phyloP scores from a whole-genome alignment of 2,329 filamentous ascomycete species.

The Aspergillus ochraceoroseus region DNA sequence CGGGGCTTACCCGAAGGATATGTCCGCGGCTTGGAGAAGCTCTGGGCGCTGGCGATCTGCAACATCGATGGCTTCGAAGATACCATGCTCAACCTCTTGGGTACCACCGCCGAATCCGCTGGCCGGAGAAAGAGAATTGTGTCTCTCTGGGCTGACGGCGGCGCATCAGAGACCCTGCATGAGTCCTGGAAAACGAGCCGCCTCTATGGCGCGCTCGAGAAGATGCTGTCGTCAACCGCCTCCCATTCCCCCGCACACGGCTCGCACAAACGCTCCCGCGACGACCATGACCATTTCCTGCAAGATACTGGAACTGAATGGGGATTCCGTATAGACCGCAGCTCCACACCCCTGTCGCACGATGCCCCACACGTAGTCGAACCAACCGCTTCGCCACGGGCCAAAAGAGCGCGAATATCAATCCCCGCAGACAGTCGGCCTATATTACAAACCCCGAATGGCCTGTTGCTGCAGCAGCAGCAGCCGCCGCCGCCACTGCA shows the following conservation, averaged over 20 bases:
- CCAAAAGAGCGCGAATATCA: slow-evolving; percentile 30
- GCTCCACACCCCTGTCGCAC: slow-evolving; percentile 26
- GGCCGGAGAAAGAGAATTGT: slow-evolving; percentile 34
- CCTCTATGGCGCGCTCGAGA: slow-evolving; percentile 39
- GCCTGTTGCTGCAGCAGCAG: no score
- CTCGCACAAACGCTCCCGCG: slow-evolving; percentile 35
- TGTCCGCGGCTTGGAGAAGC: slow-evolving; percentile 45
- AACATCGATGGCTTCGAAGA: slow-evolving; percentile 46
- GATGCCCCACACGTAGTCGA: slow-evolving; percentile 32
- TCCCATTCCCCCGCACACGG: slow-evolving; percentile 24
- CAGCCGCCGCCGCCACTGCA: slow-evolving; percentile 26
- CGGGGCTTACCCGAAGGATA: slow-evolving; percentile 46
- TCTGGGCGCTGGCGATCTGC: slow-evolving; percentile 44
- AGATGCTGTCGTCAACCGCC: slow-evolving; percentile 38
- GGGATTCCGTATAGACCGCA: slow-evolving; percentile 32
- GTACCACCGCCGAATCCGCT: slow-evolving; percentile 32
- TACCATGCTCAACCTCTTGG: slow-evolving; percentile 38
- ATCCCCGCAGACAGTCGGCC: slow-evolving; percentile 16
- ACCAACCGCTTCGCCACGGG: slow-evolving; percentile 21
- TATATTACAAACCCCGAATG: slow-evolving; percentile 7
- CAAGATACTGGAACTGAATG: slow-evolving; percentile 23
- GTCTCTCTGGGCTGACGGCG: slow-evolving; percentile 40
- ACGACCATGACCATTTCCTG: slow-evolving; percentile 25
- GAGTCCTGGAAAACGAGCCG: slow-evolving; percentile 44
- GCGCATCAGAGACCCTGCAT: slow-evolving; percentile 41